Evolutionary conservation across 257 asterid genomes (phyloP), one percentile per base, ranked within the genome.

Genomic region (Cinchona pubescens): DNA sequence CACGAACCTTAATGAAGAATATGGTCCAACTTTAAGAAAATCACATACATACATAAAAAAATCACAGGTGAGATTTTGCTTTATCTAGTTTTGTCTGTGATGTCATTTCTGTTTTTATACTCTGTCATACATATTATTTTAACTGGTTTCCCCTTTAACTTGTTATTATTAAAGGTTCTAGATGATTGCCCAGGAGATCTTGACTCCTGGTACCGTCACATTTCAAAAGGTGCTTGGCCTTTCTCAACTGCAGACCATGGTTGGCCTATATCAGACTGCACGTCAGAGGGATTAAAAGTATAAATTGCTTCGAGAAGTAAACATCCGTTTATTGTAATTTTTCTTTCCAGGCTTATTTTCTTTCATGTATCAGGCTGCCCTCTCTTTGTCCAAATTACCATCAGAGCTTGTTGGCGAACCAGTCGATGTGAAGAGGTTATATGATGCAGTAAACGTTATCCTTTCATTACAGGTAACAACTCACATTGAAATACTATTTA

Each of bases 141-240:
- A 61, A 74, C 79, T 73, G 69, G 77, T 76, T 67, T 46, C 53
- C 34, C 49, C 60, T 71, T 72, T 71, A 53, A 53, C 37, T 78
- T 74, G 59, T 35, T 59, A n/a, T 23, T 16, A 25, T 78, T 78
- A 79, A 82, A 95, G 99, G 99, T 95, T 75, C 73, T 72, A 69
- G 97, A 92, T 73, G 89, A 92, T 81, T 91, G 97, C 87, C 88
- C 97, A 19, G 99, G 99, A 43, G 75, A 92, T 82, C 90, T 92
- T 53, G 83, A 79, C 80, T 74, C 12, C 72, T 95, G 97, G 97
- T 91, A 87, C 80, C 97, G 99, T 42, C 99, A 95, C 86, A 90
- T 95, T 81, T 95, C 99, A 49, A 95, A 95, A 91, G 99, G 99
- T 55, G 99, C 98, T 81, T 95, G 99, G 99, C 98, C 99, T 55